phyloP scores from a whole-genome alignment of 2,329 filamentous ascomycete species.

The Verruconis gallopava region DNA sequence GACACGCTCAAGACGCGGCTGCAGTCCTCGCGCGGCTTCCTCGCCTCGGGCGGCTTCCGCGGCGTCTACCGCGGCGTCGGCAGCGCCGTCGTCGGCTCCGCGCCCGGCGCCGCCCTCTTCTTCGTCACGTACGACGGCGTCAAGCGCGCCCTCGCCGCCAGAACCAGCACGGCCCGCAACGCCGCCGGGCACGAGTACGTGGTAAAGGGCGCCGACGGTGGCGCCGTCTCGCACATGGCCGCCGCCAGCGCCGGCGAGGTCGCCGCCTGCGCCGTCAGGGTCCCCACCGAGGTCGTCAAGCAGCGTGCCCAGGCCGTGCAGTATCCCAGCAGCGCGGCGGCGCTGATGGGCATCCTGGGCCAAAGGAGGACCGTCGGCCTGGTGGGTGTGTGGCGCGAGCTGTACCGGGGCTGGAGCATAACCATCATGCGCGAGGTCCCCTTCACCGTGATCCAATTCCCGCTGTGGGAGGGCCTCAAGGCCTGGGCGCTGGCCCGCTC shows the following conservation, averaged over 20 bases:
- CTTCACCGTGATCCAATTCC: conserved; percentile 95
- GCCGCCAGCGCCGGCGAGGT: conserved; percentile 81
- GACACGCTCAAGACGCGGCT: conserved; percentile 98
- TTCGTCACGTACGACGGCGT: conserved; percentile 85
- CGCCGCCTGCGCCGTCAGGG: conserved; percentile 79
- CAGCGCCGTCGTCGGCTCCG: conserved; percentile 77
- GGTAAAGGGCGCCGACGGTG: conserved; percentile 11
- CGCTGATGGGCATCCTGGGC: conserved; percentile 54
- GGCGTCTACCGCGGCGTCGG: conserved; percentile 92
- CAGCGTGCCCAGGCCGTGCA: conserved; percentile 85
- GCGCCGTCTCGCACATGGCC: conserved; percentile 52
- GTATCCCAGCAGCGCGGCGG: conserved; percentile 54
- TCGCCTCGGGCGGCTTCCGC: conserved; percentile 71
- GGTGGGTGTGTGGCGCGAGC: conserved; percentile 57
- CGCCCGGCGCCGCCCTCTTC: conserved; percentile 90
- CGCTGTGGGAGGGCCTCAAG: conserved; percentile 91
- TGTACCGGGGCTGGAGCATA: conserved; percentile 86
- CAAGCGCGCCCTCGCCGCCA: conserved; percentile 25
- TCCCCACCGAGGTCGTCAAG: conserved; percentile 95
- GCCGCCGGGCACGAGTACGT: conserved; percentile 17
- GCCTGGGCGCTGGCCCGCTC: conserved; percentile 39
- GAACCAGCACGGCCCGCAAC: conserved; percentile 7
- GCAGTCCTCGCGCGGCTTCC: conserved; percentile 67
- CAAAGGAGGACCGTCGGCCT: conserved; percentile 28
- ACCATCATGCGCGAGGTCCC: conserved; percentile 93